Evolutionary conservation across 768 basidiomycete genomes (phyloP).

Genomic region (Boletus huronensis): DNA sequence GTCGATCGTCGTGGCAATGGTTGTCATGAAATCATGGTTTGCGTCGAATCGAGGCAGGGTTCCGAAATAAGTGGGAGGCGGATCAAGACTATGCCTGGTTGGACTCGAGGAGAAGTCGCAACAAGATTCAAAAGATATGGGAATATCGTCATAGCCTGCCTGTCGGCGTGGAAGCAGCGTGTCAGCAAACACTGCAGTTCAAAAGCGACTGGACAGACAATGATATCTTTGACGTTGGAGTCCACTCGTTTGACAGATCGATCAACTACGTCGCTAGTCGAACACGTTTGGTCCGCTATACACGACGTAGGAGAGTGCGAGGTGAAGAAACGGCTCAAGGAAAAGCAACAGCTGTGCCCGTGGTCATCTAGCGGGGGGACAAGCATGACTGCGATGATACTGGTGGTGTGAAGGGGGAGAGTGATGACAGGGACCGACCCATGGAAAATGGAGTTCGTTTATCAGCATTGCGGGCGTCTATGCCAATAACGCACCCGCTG

Average conservation of each 20-base stretch:
- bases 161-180: not conserved
- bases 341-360: constrained; percentile 15
- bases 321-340: constrained; percentile 22
- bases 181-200: not conserved
- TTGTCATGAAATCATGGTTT: constrained; percentile 41
- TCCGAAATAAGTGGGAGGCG: constrained; percentile 43
- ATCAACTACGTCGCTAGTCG: not conserved
- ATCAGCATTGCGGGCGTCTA: constrained; percentile 28
- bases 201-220: constrained; percentile 7
- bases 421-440: constrained; percentile 1
- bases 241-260: constrained; percentile 5
- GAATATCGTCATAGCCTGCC: constrained; percentile 16
- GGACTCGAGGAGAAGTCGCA: constrained; percentile 42
- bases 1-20: constrained; percentile 54
- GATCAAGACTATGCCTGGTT: constrained; percentile 22
- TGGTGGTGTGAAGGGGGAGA: constrained; percentile 6
- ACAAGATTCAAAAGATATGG: constrained; percentile 38
- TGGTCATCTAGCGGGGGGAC: constrained; percentile 25
- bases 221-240: not conserved
- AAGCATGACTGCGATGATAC: constrained; percentile 15
- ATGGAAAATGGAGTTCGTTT: constrained; percentile 32
- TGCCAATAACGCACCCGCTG: constrained; percentile 6
- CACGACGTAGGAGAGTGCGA: not conserved
- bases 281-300: not conserved
- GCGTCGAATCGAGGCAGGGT: constrained; percentile 11